Evolutionary conservation across 2,329 filamentous ascomycete genomes (phyloP), one percentile per base, ranked within the genome.

Genomic region (Alternaria ethzedia): DNA sequence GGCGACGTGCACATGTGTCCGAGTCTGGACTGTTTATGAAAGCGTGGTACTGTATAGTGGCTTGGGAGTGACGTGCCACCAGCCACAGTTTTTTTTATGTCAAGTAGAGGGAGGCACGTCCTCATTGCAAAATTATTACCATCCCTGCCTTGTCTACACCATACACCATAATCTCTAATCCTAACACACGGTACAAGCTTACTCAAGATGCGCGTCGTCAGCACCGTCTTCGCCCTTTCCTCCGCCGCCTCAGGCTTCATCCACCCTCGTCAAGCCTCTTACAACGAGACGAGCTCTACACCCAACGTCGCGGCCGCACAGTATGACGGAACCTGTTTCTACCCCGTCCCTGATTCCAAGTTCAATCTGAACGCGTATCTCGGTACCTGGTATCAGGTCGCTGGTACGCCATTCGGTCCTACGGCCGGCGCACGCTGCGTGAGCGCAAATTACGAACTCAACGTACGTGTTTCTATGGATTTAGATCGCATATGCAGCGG

Each of bases 381-480:
- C 0, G 73, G 74, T 36, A 75, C 67, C 20, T 76, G 73, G 72
- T 75, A 75, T 51, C 74, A 76, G 57, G 73, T 76, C 1, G 74
- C 74, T 11, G 73, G 74, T n/a, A 73, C 71, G 23, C 69, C 73
- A 3, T 76, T 76, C 21, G 70, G 73, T 5, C 71, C 68, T 9
- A 75, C 74, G 1, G 63, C 67, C 5, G 71, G 72, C 26, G 71
- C 69, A 7, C 65, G 71, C 17, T 76, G 74, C 28, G 66, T 74
- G 9, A 66, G 66, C 4, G 73, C 70, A 2, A 61, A 73, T 30
- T 77, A 77, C 59, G 41, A 64, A 8, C 65, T 75, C 20, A 75
- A 74, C 30, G 68, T 70, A 60, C 13, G 65, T 52, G 15, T 17
- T 10, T 21, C 3, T 3, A 46, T 12, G 10, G 5, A 23, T 49